phyloP scores from a whole-genome alignment of 2,329 filamentous ascomycete genomes.

The Xylariaceae sp. region DNA sequence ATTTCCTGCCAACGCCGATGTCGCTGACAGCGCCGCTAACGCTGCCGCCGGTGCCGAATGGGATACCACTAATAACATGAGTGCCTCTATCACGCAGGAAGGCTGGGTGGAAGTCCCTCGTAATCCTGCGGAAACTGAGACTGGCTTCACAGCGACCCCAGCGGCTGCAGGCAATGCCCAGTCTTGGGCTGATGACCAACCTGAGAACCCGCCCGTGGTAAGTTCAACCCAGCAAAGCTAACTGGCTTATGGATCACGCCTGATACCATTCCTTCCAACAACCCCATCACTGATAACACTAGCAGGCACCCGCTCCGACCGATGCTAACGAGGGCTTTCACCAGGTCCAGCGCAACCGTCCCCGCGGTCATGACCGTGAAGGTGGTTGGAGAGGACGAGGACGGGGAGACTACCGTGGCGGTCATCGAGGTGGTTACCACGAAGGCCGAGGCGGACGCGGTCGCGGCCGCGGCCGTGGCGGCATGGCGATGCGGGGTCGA shows the following conservation, averaged over 20 bases:
- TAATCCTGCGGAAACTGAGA: slow-evolving; percentile 76
- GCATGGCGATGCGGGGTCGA: slow-evolving; percentile 31
- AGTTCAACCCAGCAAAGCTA: slow-evolving; percentile 26
- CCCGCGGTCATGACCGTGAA: slow-evolving; percentile 41
- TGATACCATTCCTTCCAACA: background rate
- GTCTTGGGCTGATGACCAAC: slow-evolving; percentile 84
- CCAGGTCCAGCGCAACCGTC: slow-evolving; percentile 42
- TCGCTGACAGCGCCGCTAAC: slow-evolving; percentile 61
- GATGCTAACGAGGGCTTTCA: slow-evolving; percentile 43
- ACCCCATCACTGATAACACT: slow-evolving; percentile 18
- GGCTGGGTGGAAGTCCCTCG: slow-evolving; percentile 79
- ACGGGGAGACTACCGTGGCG: slow-evolving; percentile 40
- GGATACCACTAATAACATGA: slow-evolving; percentile 58
- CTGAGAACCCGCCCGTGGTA: slow-evolving; percentile 57
- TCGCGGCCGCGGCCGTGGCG: slow-evolving; percentile 37
- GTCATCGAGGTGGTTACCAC: slow-evolving; percentile 35
- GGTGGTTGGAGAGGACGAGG: slow-evolving; percentile 38
- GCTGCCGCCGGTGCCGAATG: slow-evolving; percentile 70
- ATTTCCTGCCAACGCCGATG: slow-evolving; percentile 56
- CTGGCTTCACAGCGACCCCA: slow-evolving; percentile 65
- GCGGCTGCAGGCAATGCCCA: slow-evolving; percentile 61
- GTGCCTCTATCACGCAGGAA: slow-evolving; percentile 59
- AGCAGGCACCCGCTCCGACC: slow-evolving; percentile 32
- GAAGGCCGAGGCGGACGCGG: slow-evolving; percentile 41
- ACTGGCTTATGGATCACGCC: background rate